Evolutionary conservation across 495 filamentous ascomycete species (phyloP).

Genomic region (Rhypophila decipiens): DNA sequence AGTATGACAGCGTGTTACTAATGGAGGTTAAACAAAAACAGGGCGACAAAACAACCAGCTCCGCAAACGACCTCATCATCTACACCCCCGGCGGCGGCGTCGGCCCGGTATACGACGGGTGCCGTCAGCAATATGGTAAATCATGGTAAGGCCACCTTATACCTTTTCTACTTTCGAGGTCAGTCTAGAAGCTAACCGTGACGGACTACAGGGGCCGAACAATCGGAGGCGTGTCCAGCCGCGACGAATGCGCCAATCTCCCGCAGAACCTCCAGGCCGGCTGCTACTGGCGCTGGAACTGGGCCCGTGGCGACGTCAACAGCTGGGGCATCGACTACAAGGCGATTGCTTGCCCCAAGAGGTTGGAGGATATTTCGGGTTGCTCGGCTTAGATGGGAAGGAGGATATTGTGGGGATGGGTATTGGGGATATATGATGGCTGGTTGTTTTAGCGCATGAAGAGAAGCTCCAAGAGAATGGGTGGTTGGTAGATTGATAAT

Average conservation of each 20-base stretch:
- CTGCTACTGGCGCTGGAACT: slow-evolving; percentile 50
- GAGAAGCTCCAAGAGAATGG: no score
- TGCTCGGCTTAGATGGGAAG: slow-evolving; percentile 7
- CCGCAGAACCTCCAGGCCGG: slow-evolving; percentile 40
- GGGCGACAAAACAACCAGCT: slow-evolving; percentile 4
- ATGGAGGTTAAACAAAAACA: background rate
- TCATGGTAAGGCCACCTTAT: slow-evolving; percentile 5
- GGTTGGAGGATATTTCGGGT: slow-evolving; percentile 14
- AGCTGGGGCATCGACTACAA: slow-evolving; percentile 18
- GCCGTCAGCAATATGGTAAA: slow-evolving; percentile 9
- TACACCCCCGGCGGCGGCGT: slow-evolving; percentile 9
- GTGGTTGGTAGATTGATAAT: no score
- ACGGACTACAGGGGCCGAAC: slow-evolving; percentile 32
- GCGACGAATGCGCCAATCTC: slow-evolving; percentile 38
- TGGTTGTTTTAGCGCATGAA: no score
- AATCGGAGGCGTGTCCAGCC: slow-evolving; percentile 40
- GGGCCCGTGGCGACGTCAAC: slow-evolving; percentile 22
- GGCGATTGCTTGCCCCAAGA: slow-evolving; percentile 10
- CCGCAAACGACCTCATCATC: slow-evolving; percentile 8
- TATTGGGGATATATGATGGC: no score
- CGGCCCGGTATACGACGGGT: slow-evolving; percentile 6
- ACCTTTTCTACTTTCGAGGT: background rate
- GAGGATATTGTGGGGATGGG: no score
- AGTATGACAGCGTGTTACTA: background rate
- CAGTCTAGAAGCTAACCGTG: background rate